A percentile compares a stretch with the other conserved stretches of the same genome.
Evolutionary conservation across 2,329 filamentous ascomycete genomes (phyloP).

Genomic region (Claviceps pazoutovae): DNA sequence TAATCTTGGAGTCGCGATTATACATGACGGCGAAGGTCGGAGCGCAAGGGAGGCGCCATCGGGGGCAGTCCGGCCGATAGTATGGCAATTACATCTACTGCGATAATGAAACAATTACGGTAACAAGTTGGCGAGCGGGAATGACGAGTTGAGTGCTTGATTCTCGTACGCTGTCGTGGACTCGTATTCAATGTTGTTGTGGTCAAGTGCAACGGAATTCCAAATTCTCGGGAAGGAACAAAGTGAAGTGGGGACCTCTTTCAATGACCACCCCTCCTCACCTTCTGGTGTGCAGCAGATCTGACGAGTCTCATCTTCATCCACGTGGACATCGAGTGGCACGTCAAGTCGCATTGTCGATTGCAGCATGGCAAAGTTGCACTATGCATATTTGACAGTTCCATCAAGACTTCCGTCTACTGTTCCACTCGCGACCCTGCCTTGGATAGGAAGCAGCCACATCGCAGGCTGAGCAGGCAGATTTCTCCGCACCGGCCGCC

Average conservation of each 20-base stretch:
- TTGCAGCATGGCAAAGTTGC: too few relatives aligned
- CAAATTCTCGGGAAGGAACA: not conserved
- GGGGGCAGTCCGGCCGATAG: slow-evolving; percentile 4
- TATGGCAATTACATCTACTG: slow-evolving; percentile 1
- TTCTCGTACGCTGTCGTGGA: too few relatives aligned
- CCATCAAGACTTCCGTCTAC: too few relatives aligned
- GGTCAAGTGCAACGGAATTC: not conserved
- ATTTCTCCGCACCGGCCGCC: too few relatives aligned
- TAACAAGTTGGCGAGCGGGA: not conserved
- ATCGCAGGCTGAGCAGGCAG: too few relatives aligned
- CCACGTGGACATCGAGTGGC: not conserved
- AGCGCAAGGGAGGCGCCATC: slow-evolving; percentile 21
- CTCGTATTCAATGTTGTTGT: not conserved
- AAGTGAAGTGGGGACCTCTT: not conserved
- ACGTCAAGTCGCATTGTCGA: not conserved
- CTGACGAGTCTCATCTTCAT: not conserved
- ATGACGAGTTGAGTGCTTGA: not conserved
- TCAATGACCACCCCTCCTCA: too few relatives aligned
- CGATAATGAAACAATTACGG: not conserved
- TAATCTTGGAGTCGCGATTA: slow-evolving; percentile 40
- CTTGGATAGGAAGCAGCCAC: too few relatives aligned
- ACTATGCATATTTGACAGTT: too few relatives aligned
- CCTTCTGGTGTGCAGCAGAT: not conserved
- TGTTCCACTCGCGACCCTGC: too few relatives aligned
- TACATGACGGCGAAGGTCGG: slow-evolving; percentile 27